These are phyloP conservation scores for Myriosclerotinia duriaeana DNA, from an alignment of 2,329 filamentous ascomycete species.

Conservation along the genomic window DNA sequence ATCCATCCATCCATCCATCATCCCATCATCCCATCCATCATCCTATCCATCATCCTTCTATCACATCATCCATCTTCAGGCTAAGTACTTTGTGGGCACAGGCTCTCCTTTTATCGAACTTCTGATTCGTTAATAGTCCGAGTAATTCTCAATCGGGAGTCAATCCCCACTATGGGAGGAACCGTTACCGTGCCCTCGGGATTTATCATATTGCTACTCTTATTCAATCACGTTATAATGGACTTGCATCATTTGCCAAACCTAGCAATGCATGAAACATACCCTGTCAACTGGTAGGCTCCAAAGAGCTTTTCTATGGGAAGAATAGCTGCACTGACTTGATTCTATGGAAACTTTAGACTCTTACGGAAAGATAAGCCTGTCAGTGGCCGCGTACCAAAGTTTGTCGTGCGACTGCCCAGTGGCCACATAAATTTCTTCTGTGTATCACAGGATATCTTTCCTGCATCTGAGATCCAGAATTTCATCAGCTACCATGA, in stretches of 20 bases:
- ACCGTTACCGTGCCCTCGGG: constrained; percentile 22
- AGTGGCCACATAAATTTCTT: constrained; percentile 11
- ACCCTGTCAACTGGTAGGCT: neutral
- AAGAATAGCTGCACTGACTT: neutral
- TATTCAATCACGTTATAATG: constrained; percentile 14
- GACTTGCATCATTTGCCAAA: constrained; percentile 5
- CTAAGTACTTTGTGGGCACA: neutral
- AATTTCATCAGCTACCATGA: neutral
- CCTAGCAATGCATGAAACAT: constrained; percentile 15
- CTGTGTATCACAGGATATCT: constrained; percentile 10
- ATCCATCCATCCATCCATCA: neutral
- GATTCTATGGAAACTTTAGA: neutral
- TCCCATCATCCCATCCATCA: too few relatives aligned
- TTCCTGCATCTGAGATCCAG: constrained; percentile 1
- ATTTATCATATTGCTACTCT: constrained; percentile 12
- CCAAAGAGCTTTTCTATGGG: neutral
- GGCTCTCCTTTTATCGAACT: neutral
- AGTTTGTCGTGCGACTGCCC: constrained; percentile 1
- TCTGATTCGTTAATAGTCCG: constrained; percentile 10
- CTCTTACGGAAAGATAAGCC: neutral
- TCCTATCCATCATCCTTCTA: neutral
- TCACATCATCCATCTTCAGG: neutral
- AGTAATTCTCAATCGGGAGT: neutral
- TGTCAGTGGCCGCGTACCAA: neutral
- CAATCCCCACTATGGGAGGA: neutral